Evolutionary conservation across 2,329 filamentous ascomycete genomes (phyloP).

Genomic region (Aaosphaeria pasadenensis): DNA sequence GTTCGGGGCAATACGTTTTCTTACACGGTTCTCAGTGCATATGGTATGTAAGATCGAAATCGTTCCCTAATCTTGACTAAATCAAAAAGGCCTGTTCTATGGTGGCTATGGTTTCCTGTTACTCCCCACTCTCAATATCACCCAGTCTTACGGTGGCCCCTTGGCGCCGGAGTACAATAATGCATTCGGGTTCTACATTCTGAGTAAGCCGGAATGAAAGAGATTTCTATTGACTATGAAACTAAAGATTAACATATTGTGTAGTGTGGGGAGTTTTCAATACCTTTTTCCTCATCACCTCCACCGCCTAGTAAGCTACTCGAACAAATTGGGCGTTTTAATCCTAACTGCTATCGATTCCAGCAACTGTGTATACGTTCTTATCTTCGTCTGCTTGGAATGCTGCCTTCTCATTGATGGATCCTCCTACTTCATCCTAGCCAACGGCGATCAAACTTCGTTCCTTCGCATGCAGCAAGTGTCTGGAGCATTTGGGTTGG

Average conservation of each 20-base stretch:
- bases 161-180: constrained; percentile 45
- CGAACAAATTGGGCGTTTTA: too few relatives aligned
- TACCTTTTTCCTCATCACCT: constrained; percentile 46
- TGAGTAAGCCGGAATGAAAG: constrained; percentile 30
- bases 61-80: neutral
- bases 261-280: constrained; percentile 49
- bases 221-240: neutral
- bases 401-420: neutral
- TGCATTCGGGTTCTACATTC: constrained; percentile 50
- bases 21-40: constrained; percentile 55
- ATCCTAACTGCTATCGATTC: too few relatives aligned
- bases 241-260: neutral
- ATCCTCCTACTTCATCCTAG: neutral
- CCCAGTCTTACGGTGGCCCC: constrained; percentile 43
- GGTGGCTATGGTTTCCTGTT: constrained; percentile 49
- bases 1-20: constrained; percentile 52
- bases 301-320: constrained; percentile 6
- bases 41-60: constrained; percentile 38
- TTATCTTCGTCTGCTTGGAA: neutral
- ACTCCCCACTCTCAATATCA: constrained; percentile 47
- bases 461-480: neutral
- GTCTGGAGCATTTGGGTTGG: constrained; percentile 19
- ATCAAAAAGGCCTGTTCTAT: constrained; percentile 45
- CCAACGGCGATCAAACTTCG: neutral
- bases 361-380: neutral